Evolutionary conservation across 139 green algal genomes (phyloP), one percentile per base, ranked within the genome.

Genomic region (Parachlorella kessleri): DNA sequence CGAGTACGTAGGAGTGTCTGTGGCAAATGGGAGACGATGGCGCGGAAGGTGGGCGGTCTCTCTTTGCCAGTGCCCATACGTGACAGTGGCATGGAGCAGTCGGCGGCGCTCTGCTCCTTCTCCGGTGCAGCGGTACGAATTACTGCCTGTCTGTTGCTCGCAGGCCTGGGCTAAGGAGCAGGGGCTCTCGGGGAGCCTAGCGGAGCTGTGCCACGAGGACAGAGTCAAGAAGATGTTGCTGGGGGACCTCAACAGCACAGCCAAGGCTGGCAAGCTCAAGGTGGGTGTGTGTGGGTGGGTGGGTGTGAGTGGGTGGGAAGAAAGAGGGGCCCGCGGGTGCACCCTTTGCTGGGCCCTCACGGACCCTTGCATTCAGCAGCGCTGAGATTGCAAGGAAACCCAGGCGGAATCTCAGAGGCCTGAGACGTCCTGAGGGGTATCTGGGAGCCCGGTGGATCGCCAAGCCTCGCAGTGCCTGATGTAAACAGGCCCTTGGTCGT

Each of bases 201-300:
- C 75, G 24, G 79, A 78, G 38, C 39, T 92, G 38, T 89, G 77
- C 80, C 63, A 65, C 59, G 38, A 89, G 41, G 6, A 70, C 1
- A 72, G 77, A 32, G 77, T 88, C 10, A 77, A 81, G 21, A 54
- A 84, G 33, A 79, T 69, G 37, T 54, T 94, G 55, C 78, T 93
- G 53, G 67, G 79, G 23, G 67, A 83, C 41, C 82, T 96, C 30
- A 87, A 78, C 4, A 66, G 75, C 6, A 90, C 87, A 18, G 95
- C 73, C 78, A 98, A 98, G 83, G 94, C 88, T 54, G 91, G 85
- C 73, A 94, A 94, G 83, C 88, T 99, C 35, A 96, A 96, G 88
- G 87, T 87, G 55, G 30, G 76, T 21, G 2, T 35, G 40, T 3
- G 33, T 24, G 26, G 28, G 3, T 18, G 66, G 26, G 26, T 14